Evolutionary conservation across 495 filamentous ascomycete species (phyloP), one percentile per base, ranked within the genome.

Genomic region (Penicillium fimorum): DNA sequence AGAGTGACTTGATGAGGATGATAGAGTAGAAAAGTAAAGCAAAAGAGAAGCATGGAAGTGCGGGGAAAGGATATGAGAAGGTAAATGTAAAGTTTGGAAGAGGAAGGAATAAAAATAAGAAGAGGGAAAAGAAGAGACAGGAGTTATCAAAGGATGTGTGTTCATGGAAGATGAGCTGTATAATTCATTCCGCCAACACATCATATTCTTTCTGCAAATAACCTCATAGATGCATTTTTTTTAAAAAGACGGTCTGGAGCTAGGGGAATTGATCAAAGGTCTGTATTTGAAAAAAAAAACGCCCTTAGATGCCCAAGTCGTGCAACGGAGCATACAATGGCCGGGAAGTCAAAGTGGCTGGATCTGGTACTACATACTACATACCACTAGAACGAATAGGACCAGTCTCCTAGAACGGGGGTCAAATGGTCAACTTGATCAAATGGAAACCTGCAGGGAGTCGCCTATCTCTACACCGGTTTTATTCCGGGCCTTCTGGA

Each of bases 251-350:
- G 38, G 33, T 47, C 42, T 42, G 49, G 51, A 37, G 25, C 50
- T 35, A 45, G 20, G 38, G 13, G 35, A 22, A 20, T 44, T 58
- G 29, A 35, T 51, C 30, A 32, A 41, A 42, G 17, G 11, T 50
- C 33, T 40, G 57, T 32, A 52, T 33, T 57, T 53, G 37, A 41
- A 27, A 25, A 27, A 27, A 27, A 22, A 51, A 50, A 54, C 38
- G 40, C 45, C 25, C 40, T 33, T 38, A 50, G 41, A 53, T 58
- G 29, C 49, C 50, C 42, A 55, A 44, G 50, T 49, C 55, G 65
- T 67, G 62, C 33, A 67, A 67, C 65, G 37, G 27, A 4, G 35
- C 59, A 65, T 62, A 52, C 65, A 67, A 64, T 62, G 43, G 60
- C 38, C 10, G 50, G 42, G 30, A 10, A 45, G 52, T n/a, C 51